Percentiles rank a stretch among this genome's conserved stretches.
Conservation (phyloP, 768 basidiomycete species). For the Psilocybe subaeruginosa region DNA sequence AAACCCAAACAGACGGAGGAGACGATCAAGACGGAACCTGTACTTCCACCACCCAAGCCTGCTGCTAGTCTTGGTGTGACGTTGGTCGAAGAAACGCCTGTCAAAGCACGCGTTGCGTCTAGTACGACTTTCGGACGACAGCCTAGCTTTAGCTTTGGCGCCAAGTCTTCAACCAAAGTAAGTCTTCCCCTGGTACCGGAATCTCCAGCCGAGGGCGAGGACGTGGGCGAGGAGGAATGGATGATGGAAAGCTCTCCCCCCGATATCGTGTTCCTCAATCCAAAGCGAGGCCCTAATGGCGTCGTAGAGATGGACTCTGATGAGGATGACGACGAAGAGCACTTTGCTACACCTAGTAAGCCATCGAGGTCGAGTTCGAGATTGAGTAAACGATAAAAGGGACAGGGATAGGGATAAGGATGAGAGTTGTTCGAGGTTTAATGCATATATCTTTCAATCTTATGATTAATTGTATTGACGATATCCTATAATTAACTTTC, state of each 20-base stretch:
- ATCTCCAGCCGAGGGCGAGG: constrained; percentile 20
- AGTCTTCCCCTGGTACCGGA: background rate
- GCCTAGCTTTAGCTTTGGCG: background rate
- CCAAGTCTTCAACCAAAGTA: background rate
- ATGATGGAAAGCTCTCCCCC: constrained; percentile 49
- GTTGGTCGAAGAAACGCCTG: constrained; percentile 61
- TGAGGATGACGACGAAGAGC: constrained; percentile 11
- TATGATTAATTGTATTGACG: too few species aligned
- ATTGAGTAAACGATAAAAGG: background rate
- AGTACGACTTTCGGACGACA: constrained; percentile 2
- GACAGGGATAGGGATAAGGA: too few species aligned
- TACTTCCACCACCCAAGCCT: constrained; percentile 21
- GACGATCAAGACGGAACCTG: constrained; percentile 15
- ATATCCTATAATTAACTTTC: too few species aligned
- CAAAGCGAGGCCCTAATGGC: constrained; percentile 4
- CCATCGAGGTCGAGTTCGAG: constrained; percentile 12
- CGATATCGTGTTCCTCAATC: constrained; percentile 37
- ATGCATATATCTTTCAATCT: too few species aligned
- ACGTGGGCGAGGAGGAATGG: constrained; percentile 41
- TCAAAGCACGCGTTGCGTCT: constrained; percentile 27
- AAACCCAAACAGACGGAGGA: constrained; percentile 22
- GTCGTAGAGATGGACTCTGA: constrained; percentile 8
- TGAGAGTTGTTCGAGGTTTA: too few species aligned
- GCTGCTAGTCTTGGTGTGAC: constrained; percentile 37
- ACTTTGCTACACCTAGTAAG: constrained; percentile 23